Evolutionary conservation across 78 protist genomes (phyloP).

Genomic region (Dictyostelium firmibasis): DNA sequence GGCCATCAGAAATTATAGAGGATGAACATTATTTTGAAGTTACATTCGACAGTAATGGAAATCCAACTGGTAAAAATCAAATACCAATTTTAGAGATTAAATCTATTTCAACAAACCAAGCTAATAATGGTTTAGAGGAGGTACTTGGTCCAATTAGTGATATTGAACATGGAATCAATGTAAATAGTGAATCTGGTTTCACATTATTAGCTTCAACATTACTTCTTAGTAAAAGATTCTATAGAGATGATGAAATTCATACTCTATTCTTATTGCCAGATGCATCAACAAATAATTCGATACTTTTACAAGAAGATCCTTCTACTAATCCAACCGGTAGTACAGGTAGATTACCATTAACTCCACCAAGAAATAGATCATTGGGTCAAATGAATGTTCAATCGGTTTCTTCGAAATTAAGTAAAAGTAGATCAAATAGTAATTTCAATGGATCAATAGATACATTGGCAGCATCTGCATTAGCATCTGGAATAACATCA

Average conservation of each 20-base stretch:
- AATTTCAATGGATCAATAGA: not conserved
- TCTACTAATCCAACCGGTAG: not conserved
- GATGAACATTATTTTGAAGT: conserved; percentile 79
- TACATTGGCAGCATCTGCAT: not conserved
- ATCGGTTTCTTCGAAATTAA: not conserved
- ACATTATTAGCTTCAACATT: conserved; percentile 33
- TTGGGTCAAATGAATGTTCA: conserved; percentile 8
- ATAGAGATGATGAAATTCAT: conserved; percentile 48
- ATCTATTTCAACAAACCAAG: not conserved
- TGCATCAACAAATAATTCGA: not conserved
- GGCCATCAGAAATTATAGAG: conserved; percentile 75
- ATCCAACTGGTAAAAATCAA: conserved; percentile 72
- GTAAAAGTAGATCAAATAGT: not conserved
- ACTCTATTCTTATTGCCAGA: conserved; percentile 60
- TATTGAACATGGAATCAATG: conserved; percentile 73
- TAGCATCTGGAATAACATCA: not conserved
- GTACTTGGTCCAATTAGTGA: conserved; percentile 58
- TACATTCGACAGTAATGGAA: conserved; percentile 42
- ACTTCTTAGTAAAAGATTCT: conserved; percentile 10
- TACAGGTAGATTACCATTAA: not conserved
- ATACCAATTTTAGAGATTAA: not conserved
- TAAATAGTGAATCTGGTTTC: conserved; percentile 67
- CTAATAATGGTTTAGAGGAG: not conserved
- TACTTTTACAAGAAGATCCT: not conserved
- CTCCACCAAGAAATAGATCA: not conserved